Evolutionary conservation across 2,329 filamentous ascomycete species (phyloP), one percentile per base, ranked within the genome.

Genomic region (Fusarium falciforme): DNA sequence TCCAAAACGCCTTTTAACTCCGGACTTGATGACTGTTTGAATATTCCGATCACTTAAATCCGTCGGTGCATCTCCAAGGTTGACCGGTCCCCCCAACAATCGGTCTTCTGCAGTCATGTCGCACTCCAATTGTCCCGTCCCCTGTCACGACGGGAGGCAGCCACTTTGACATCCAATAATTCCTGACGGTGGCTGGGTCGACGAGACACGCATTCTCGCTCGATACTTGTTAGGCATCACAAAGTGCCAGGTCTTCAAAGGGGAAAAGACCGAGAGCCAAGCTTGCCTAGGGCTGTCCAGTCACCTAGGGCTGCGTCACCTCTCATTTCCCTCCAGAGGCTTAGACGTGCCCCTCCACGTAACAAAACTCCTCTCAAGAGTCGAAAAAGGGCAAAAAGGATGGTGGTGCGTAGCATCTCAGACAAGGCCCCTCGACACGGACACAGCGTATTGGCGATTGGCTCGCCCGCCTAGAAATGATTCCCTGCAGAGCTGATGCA

Each of bases 301-400:
- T 44, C 20, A 14, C 42, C 47, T 29, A 31, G 27, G 47, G 47
- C 47, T 63, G 47, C 62, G 62, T 64, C 62, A 64, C 31, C 52
- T 27, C 54, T 73, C 54, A 73, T 73, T 64, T 73, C 70, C 54
- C 49, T 44, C 14, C 22, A 36, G 63, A 61, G 67, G 71, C 71
- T 73, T 70, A 74, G 71, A 71, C 71, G 49, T 35, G 25, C 36
- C 58, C 31, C 38, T 73, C 71, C 67, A 64, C 71, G 71, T 73
- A 73, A 71, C 40, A 22, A 11, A 17, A 29, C 58, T 33, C 47
- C 59, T 62, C 47, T 52, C 8, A 11, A n/a, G 14, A 33, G 20
- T 14, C 38, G 38, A 14, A 61, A 44, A 61, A 61, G 38, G 57
- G 36, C 16, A 59, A 27, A 29, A 63, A 49, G 44, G 44, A 52